Conservation (phyloP, 2,329 filamentous ascomycete species). For the Thelonectria discophora region DNA sequence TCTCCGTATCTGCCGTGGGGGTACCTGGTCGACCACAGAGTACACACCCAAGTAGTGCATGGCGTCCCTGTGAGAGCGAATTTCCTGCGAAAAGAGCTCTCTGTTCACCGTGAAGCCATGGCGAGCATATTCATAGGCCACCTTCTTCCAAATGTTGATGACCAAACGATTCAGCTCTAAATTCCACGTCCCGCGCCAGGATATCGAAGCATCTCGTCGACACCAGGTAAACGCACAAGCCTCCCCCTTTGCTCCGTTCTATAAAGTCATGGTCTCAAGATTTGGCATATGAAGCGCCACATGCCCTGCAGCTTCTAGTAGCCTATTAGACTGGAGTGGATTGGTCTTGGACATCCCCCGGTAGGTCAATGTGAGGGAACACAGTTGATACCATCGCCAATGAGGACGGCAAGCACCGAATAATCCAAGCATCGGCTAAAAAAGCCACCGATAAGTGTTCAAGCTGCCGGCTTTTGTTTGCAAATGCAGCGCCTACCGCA, state of each 20-base stretch:
- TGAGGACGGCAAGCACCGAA: conserved; percentile 3
- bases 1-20: conserved; percentile 22
- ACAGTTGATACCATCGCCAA: conserved; percentile 14
- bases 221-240: conserved; percentile 25
- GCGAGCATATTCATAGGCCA: background rate
- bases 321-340: background rate
- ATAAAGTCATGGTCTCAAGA: conserved; percentile 21
- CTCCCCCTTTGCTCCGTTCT: conserved; percentile 22
- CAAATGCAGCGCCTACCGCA: conserved; percentile 11
- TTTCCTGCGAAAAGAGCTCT: background rate
- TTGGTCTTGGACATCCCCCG: background rate
- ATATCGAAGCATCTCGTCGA: background rate
- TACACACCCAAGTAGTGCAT: conserved; percentile 22
- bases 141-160: conserved; percentile 6
- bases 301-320: conserved; percentile 13
- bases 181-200: conserved; percentile 25
- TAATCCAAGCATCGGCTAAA: conserved; percentile 9
- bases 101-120: background rate
- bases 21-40: conserved; percentile 18
- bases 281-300: conserved; percentile 17
- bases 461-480: conserved; percentile 2
- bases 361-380: conserved; percentile 15
- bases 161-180: background rate
- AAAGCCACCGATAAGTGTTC: conserved; percentile 16
- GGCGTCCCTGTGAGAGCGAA: conserved; percentile 30